A percentile compares a stretch with the other conserved stretches of the same genome.
phyloP scores from a whole-genome alignment of 2,329 filamentous ascomycete species.

The Colletotrichum gloeosporioides region DNA sequence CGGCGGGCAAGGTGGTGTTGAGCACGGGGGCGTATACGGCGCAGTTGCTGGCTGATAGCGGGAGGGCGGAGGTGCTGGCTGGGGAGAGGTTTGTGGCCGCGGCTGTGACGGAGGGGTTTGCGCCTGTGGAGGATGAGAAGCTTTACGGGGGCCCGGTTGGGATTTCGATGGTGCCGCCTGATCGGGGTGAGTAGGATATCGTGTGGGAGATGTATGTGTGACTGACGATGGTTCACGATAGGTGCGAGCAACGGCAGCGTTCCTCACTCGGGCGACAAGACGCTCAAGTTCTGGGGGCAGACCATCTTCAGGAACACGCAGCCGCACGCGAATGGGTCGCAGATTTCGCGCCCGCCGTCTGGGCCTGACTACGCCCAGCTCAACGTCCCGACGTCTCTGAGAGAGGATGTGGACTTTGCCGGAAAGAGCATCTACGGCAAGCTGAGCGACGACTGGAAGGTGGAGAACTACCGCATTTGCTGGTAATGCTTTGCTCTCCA shows the following conservation, averaged over 20 bases:
- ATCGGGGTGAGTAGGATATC: neutral
- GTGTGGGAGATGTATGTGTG: neutral
- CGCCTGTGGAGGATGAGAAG: conserved; percentile 46
- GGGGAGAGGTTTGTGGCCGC: conserved; percentile 56
- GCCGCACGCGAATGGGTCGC: conserved; percentile 46
- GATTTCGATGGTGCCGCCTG: conserved; percentile 9
- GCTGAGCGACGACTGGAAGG: conserved; percentile 53
- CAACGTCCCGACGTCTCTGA: conserved; percentile 51
- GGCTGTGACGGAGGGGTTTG: conserved; percentile 54
- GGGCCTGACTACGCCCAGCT: conserved; percentile 57
- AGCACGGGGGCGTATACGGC: conserved; percentile 57
- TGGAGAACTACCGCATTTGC: conserved; percentile 61
- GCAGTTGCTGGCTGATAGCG: conserved; percentile 47
- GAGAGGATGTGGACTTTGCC: conserved; percentile 55
- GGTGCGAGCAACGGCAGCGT: conserved; percentile 49
- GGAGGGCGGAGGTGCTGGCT: conserved; percentile 47
- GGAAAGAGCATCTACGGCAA: conserved; percentile 59
- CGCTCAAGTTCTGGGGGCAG: conserved; percentile 56
- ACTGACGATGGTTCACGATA: neutral
- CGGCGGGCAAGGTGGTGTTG: conserved; percentile 54
- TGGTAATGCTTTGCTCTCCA: conserved; percentile 45
- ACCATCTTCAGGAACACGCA: conserved; percentile 53
- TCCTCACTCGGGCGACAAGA: conserved; percentile 42
- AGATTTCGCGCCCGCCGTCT: conserved; percentile 53
- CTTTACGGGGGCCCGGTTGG: conserved; percentile 49